Conservation (phyloP, 352 stramenopile genomes). For the Plasmopara muralis region DNA sequence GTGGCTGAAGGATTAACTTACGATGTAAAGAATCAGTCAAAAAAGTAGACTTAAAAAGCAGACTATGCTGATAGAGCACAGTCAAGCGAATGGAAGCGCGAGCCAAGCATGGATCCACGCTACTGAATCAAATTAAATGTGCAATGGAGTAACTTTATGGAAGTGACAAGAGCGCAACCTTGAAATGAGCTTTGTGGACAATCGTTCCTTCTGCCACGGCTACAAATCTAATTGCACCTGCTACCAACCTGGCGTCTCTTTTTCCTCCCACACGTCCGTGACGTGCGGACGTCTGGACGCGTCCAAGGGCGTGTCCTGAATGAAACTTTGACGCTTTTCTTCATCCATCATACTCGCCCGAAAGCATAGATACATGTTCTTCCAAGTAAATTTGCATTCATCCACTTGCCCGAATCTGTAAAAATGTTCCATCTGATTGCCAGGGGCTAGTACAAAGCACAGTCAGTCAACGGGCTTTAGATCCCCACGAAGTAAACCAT, state of each 20-base stretch:
- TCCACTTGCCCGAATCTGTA: constrained; percentile 67
- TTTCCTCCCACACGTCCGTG: constrained; percentile 57
- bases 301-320: constrained; percentile 63
- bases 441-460: constrained; percentile 34
- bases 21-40: constrained; percentile 15
- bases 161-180: not conserved
- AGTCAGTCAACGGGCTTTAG: not conserved
- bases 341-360: constrained; percentile 74
- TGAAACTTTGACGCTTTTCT: constrained; percentile 59
- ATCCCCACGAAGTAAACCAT: too few relatives aligned
- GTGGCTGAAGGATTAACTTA: constrained; percentile 68
- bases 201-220: not conserved
- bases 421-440: constrained; percentile 78
- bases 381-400: constrained; percentile 76
- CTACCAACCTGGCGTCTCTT: constrained; percentile 70
- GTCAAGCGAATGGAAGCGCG: constrained; percentile 1
- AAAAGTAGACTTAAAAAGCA: constrained; percentile 9
- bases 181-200: not conserved
- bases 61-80: constrained; percentile 1
- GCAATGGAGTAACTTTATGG: constrained; percentile 9
- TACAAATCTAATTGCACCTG: not conserved
- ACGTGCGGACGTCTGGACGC: constrained; percentile 42
- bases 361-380: constrained; percentile 78
- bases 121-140: constrained; percentile 15
- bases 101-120: constrained; percentile 7